A percentile compares a stretch with the other conserved stretches of the same genome.
These are phyloP conservation scores for Candida dajiaensis DNA, from an alignment of 805 yeast species.

Conservation along the genomic window DNA sequence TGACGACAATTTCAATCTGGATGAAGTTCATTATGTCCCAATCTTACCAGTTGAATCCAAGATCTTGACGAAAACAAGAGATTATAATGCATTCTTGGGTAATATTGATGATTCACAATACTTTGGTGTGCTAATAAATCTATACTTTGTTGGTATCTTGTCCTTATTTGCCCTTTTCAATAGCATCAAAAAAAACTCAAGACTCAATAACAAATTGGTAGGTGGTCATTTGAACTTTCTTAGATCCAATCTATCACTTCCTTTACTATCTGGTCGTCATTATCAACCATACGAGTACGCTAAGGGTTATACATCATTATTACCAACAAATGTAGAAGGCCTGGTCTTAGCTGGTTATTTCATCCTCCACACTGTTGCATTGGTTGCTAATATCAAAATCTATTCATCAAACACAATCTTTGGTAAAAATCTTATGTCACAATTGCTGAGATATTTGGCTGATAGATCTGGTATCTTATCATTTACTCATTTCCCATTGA, in stretches of 20 bases:
- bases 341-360: constrained; percentile 28
- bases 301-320: constrained; percentile 9
- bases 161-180: constrained; percentile 18
- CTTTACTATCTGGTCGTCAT: constrained; percentile 16
- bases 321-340: constrained; percentile 21
- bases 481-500: constrained; percentile 43
- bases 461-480: constrained; percentile 22
- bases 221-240: constrained; percentile 9
- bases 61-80: constrained; percentile 12
- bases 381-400: constrained; percentile 8
- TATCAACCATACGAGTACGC: constrained; percentile 13
- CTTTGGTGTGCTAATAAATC: constrained; percentile 16
- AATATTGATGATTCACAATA: constrained; percentile 20
- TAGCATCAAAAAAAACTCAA: constrained; percentile 10
- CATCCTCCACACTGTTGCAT: constrained; percentile 13
- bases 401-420: constrained; percentile 15
- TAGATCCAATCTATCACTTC: constrained; percentile 15
- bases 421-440: constrained; percentile 9
- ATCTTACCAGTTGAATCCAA: constrained; percentile 7
- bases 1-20: not conserved
- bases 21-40: constrained; percentile 10
- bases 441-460: constrained; percentile 10
- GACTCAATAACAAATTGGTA: constrained; percentile 13
- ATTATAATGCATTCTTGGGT: constrained; percentile 21
- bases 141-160: constrained; percentile 16